Base-by-base conservation (phyloP, 1,139 yeast species). In the Blastobotrys elegans region DNA sequence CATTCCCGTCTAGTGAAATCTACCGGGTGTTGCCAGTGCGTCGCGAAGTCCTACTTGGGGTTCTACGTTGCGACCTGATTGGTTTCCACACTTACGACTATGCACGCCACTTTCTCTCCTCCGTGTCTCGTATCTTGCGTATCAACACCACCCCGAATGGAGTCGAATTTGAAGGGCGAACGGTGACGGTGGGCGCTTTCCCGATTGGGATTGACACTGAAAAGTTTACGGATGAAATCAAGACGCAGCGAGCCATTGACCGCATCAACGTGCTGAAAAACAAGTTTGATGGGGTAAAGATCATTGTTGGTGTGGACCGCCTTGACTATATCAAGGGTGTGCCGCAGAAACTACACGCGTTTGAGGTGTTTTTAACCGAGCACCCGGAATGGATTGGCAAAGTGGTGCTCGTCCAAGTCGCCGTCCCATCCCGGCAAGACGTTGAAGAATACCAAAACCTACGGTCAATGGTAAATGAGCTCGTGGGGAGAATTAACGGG, bases 31-130 rank as follows among this genome's bases (percentile, higher is more conserved):
- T 94, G 59, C 99, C 99, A 0, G 98, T 94, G 16, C 77, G 99
- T 67, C 80, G 84, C 58, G 98, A 94, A 66, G 89, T 94, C 48
- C 72, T 94, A 59, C 79, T 78, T 52, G 99, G 99, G 43, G 95
- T 94, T 2, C 72, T 94, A 63, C 84, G 94, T 59, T 92, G 97
- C 69, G 96, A 94, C 64, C 75, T 94, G 59, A 82, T 94, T 61
- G 99, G 99, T 0, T 94, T 94, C 75, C 99, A 94, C 67, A 94
- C 98, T n/a, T 94, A 94, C 67, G 99, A 94, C 67, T 94, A 94
- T 62, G 98, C 96, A n/a, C 78, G 99, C 59, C 99, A 94, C 70
- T 94, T 94, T 68, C 69, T 94, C 49, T 84, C 95, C 18, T 82
- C 96, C 0, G 96, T 92, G n/a, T 82, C 90, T 50, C 75, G 96